Evolutionary conservation across 2,329 filamentous ascomycete genomes (phyloP).

Genomic region (Clathrospora elynae): DNA sequence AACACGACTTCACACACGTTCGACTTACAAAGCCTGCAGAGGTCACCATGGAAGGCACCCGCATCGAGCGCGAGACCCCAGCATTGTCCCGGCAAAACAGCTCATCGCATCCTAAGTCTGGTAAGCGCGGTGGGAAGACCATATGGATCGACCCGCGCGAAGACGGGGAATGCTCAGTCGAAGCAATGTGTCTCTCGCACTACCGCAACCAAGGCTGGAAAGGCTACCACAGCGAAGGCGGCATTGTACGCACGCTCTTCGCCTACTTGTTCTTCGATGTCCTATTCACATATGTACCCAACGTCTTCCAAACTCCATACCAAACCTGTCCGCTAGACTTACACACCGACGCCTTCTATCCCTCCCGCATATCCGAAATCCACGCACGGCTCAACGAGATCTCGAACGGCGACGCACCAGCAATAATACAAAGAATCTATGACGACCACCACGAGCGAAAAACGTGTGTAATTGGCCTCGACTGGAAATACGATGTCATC

Average conservation of each 20-base stretch:
- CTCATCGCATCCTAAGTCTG: constrained; percentile 41
- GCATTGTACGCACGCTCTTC: constrained; percentile 83
- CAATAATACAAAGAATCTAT: constrained; percentile 71
- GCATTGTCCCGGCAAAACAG: constrained; percentile 37
- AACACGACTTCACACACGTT: constrained; percentile 92
- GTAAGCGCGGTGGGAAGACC: constrained; percentile 68
- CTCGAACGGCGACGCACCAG: constrained; percentile 75
- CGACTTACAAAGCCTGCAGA: constrained; percentile 75
- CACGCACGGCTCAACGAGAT: constrained; percentile 86
- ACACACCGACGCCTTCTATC: constrained; percentile 90
- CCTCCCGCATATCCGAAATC: constrained; percentile 83
- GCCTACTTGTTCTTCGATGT: constrained; percentile 92
- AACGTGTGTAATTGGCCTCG: constrained; percentile 87
- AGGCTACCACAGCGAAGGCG: constrained; percentile 90
- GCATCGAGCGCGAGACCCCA: constrained; percentile 67
- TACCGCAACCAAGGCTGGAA: constrained; percentile 88
- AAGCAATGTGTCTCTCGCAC: constrained; percentile 89
- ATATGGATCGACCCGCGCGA: constrained; percentile 83
- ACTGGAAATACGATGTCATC: constrained; percentile 82
- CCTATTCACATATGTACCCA: constrained; percentile 89
- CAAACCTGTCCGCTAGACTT: constrained; percentile 93
- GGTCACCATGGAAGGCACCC: constrained; percentile 75
- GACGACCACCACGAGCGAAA: constrained; percentile 68
- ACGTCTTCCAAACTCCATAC: constrained; percentile 95
- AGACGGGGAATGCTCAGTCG: constrained; percentile 79